Percentiles rank a stretch among this genome's conserved stretches.
These are phyloP conservation scores for Zygotorulaspora florentina DNA, from an alignment of 805 yeast species.

Conservation along the genomic window DNA sequence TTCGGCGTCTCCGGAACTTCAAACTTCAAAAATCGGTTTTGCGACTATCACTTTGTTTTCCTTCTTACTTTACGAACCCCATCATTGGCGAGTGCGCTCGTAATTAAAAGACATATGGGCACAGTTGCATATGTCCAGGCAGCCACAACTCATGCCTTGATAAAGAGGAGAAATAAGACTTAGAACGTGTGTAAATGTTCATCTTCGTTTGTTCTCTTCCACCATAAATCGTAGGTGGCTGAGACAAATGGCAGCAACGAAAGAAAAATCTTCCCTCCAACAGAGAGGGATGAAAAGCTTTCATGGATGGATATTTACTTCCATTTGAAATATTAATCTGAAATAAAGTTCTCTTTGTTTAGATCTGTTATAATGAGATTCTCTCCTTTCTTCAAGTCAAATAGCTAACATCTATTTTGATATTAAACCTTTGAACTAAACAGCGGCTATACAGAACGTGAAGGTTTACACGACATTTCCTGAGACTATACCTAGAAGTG, in stretches of 20 bases:
- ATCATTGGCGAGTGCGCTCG: neutral
- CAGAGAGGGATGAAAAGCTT: neutral
- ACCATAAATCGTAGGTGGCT: neutral
- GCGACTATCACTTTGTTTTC: neutral
- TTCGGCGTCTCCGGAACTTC: slow-evolving; percentile 45
- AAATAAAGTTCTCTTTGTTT: neutral
- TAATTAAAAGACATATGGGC: neutral
- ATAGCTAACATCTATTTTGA: neutral
- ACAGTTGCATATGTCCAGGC: neutral
- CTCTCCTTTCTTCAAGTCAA: neutral
- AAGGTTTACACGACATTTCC: neutral
- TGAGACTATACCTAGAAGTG: neutral
- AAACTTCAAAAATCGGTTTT: neutral
- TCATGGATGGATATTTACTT: neutral
- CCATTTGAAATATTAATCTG: neutral
- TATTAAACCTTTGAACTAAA: neutral
- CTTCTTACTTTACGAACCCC: neutral
- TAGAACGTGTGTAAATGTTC: neutral
- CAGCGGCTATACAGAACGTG: neutral
- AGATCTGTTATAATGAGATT: neutral
- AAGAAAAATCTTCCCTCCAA: neutral
- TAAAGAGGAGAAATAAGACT: neutral
- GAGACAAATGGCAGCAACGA: neutral
- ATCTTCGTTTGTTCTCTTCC: neutral
- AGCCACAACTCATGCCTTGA: neutral